Evolutionary conservation across 768 basidiomycete genomes (phyloP).

Genomic region (Chlorophyllum brunneum): DNA sequence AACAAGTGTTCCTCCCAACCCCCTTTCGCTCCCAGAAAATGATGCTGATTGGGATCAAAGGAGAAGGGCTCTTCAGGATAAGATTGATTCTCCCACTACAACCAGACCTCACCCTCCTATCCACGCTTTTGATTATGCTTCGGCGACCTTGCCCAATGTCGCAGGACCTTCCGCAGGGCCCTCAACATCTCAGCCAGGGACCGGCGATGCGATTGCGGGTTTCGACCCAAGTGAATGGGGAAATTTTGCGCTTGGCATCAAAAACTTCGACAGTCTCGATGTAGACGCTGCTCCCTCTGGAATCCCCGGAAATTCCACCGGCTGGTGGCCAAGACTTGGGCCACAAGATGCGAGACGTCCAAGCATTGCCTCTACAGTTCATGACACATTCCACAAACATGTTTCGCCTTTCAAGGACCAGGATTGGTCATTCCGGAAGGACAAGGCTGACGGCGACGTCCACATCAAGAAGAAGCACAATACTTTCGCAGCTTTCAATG

Average conservation of each 20-base stretch:
- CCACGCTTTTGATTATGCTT: slow-evolving; percentile 4
- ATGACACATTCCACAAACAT: slow-evolving; percentile 12
- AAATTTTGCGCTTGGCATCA: slow-evolving; percentile 14
- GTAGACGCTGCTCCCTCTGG: neutral
- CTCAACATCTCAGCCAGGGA: slow-evolving; percentile 6
- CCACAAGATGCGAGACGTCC: slow-evolving; percentile 7
- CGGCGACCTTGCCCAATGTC: slow-evolving; percentile 3
- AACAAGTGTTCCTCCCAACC: slow-evolving; percentile 15
- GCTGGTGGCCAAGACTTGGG: slow-evolving; percentile 4
- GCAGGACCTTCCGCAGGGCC: slow-evolving; percentile 1
- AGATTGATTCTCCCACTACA: slow-evolving; percentile 18
- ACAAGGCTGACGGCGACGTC: slow-evolving; percentile 15
- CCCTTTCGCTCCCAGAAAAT: slow-evolving; percentile 45
- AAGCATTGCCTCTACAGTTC: slow-evolving; percentile 13
- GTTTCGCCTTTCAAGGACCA: slow-evolving; percentile 11
- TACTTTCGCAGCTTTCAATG: slow-evolving; percentile 8
- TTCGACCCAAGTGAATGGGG: slow-evolving; percentile 38
- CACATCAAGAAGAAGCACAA: neutral
- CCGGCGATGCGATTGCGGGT: slow-evolving; percentile 27
- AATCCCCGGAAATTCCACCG: neutral
- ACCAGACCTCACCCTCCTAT: neutral
- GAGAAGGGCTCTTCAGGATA: slow-evolving; percentile 30
- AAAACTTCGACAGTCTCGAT: slow-evolving; percentile 21
- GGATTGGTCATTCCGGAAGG: slow-evolving; percentile 25
- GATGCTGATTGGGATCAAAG: slow-evolving; percentile 58